Evolutionary conservation across 2,329 filamentous ascomycete species (phyloP), one percentile per base, ranked within the genome.

Genomic region (Lachnellula arida): DNA sequence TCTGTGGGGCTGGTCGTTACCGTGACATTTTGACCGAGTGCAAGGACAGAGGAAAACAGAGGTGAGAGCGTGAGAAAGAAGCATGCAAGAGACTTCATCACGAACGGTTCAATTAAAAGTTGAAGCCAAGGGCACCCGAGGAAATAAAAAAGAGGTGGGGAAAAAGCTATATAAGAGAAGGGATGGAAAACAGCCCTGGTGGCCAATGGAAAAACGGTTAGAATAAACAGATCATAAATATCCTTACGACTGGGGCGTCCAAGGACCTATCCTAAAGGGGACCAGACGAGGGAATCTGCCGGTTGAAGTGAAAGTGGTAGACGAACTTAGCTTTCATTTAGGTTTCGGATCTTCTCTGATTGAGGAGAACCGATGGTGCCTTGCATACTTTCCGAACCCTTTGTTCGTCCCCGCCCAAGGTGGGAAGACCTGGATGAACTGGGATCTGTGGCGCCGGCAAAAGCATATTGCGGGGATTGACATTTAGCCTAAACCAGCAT

Each of bases 11-110:
- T 69, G 49, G 81, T 71, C 22, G 78, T 70, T 61, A 68, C 54
- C n/a, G 63, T 63, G n/a, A 59, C 57, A 43, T 79, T 74, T 63
- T 82, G 80, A 46, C 78, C 77, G 51, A 81, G 72, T 35, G 74
- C 76, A 9, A 59, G 47, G 6, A 64, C 67, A n/a, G 62, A 53
- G 12, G 66, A 51, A 7, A 62, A 53, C 17, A 71, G 40, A 19
- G 51, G 48, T 9, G 60, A 51, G 5, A 69, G 56, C n/a, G 60
- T 56, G 12, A 66, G 5, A 43, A 61, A 32, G 42, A 58, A 46
- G 15, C 55, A 57, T 42, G 34, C 11, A 6, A 34, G 19, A 14
- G 32, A 49, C 55, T 51, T 65, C 63, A 65, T 67, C 34, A 25
- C 58, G 51, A 59, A 42, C 34, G 47, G 6, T 11, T 34, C 42